phyloP scores from a whole-genome alignment of 2,329 filamentous ascomycete genomes.

The Huntiella decipiens region DNA sequence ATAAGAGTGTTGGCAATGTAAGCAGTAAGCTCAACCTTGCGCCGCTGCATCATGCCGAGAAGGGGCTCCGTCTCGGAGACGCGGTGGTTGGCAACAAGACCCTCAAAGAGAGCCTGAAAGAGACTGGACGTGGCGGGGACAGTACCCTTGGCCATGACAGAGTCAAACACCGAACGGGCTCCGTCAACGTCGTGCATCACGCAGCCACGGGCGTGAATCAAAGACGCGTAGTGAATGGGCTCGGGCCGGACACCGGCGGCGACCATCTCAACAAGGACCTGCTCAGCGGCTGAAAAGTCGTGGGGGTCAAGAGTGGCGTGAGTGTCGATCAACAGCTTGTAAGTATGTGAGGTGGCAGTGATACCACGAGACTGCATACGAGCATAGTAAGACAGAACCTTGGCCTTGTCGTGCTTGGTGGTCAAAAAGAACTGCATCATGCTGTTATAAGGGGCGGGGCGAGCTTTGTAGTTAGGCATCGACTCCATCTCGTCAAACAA shows the following conservation, averaged over 20 bases:
- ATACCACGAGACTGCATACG: conserved; percentile 82
- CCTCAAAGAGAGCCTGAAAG: conserved; percentile 92
- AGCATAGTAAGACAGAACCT: conserved; percentile 87
- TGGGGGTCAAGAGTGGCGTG: conserved; percentile 86
- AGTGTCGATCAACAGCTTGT: conserved; percentile 91
- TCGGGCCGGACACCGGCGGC: conserved; percentile 58
- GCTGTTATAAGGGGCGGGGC: conserved; percentile 93
- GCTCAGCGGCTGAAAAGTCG: conserved; percentile 71
- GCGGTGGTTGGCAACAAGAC: conserved; percentile 85
- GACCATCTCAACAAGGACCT: conserved; percentile 61
- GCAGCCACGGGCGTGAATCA: conserved; percentile 91
- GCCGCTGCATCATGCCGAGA: conserved; percentile 54
- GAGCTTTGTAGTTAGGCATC: conserved; percentile 96
- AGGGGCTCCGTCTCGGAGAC: conserved; percentile 59
- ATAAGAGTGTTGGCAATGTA: conserved; percentile 98
- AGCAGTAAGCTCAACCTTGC: conserved; percentile 67
- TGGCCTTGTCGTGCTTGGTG: conserved; percentile 86
- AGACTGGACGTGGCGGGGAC: conserved; percentile 65
- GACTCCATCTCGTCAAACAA: conserved; percentile 98
- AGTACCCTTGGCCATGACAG: conserved; percentile 47
- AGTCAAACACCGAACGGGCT: conserved; percentile 65
- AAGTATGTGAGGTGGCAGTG: conserved; percentile 82
- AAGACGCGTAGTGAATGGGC: conserved; percentile 83
- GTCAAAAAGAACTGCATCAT: conserved; percentile 99
- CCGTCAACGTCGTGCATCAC: conserved; percentile 79